Conservation (phyloP, 345 rosid species). For the Salix suchowensis region DNA sequence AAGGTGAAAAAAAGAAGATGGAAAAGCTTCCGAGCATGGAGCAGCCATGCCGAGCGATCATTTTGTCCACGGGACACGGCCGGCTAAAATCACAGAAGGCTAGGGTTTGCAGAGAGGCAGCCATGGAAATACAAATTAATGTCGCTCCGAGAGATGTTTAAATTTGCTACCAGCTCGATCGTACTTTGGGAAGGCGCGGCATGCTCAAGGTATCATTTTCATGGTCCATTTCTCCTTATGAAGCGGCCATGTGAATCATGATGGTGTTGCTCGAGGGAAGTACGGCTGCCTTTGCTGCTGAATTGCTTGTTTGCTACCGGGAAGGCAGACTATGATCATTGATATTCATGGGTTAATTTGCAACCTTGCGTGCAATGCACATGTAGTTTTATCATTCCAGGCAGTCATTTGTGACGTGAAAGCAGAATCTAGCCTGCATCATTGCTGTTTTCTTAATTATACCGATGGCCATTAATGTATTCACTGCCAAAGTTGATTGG, state of each 20-base stretch:
- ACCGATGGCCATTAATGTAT: no score
- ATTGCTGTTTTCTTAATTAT: background rate
- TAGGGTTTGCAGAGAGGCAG: slow-evolving; percentile 9
- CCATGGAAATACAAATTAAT: slow-evolving; percentile 12
- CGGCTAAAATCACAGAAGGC: slow-evolving; percentile 15
- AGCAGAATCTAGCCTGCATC: slow-evolving; percentile 1
- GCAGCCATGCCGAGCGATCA: slow-evolving; percentile 38
- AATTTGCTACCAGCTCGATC: background rate
- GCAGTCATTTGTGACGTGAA: background rate
- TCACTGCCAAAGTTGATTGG: no score
- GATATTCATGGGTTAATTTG: slow-evolving; percentile 1
- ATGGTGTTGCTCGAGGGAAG: slow-evolving; percentile 32
- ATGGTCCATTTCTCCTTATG: slow-evolving; percentile 20
- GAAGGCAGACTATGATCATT: slow-evolving; percentile 17
- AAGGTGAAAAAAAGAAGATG: slow-evolving; percentile 20
- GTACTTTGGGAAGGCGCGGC: slow-evolving; percentile 2
- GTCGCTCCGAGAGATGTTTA: slow-evolving; percentile 12
- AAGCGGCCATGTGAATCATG: slow-evolving; percentile 19
- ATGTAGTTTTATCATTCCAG: slow-evolving; percentile 18
- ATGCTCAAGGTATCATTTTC: slow-evolving; percentile 24
- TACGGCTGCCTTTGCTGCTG: slow-evolving; percentile 16
- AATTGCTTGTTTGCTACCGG: slow-evolving; percentile 23
- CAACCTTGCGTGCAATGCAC: slow-evolving; percentile 7
- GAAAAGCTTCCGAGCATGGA: slow-evolving; percentile 30
- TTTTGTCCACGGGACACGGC: slow-evolving; percentile 37